Conservation (phyloP, 1,139 yeast species). For the Blastobotrys indianensis region DNA sequence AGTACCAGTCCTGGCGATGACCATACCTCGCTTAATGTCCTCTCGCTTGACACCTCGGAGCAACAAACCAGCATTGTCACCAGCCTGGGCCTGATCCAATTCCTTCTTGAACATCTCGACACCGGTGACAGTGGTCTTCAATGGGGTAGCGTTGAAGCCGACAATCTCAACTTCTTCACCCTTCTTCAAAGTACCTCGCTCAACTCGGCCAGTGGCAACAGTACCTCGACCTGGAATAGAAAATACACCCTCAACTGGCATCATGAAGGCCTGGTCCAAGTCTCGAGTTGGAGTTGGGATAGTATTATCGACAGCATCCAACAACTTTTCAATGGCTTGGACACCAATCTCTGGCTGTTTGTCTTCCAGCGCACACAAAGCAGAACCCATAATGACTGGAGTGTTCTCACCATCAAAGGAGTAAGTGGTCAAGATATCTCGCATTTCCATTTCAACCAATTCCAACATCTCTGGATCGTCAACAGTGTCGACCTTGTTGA, state of each 20-base stretch:
- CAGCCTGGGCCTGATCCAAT: slow-evolving; percentile 94
- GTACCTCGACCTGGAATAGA: slow-evolving; percentile 99
- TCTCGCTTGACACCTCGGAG: slow-evolving; percentile 99
- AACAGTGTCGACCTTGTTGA: slow-evolving; percentile 94
- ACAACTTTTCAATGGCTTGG: slow-evolving; percentile 72
- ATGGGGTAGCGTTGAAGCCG: slow-evolving; percentile 79
- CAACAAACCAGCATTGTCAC: slow-evolving; percentile 97
- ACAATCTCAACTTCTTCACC: slow-evolving; percentile 98
- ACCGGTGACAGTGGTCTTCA: slow-evolving; percentile 95
- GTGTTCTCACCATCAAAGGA: slow-evolving; percentile 98
- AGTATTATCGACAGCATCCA: slow-evolving; percentile 88
- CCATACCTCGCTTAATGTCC: slow-evolving; percentile 96
- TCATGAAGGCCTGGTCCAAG: slow-evolving; percentile 90
- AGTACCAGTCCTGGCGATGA: slow-evolving; percentile 86
- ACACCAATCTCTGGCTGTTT: slow-evolving; percentile 88
- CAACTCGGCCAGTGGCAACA: slow-evolving; percentile 97
- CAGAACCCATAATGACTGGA: slow-evolving; percentile 98
- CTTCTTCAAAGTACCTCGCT: slow-evolving; percentile 94
- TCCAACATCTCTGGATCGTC: slow-evolving; percentile 99
- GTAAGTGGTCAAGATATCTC: slow-evolving; percentile 83
- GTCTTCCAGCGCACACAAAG: slow-evolving; percentile 90
- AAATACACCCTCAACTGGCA: slow-evolving; percentile 97
- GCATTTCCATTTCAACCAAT: slow-evolving; percentile 99
- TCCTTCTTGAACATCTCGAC: slow-evolving; percentile 99
- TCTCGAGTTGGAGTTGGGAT: slow-evolving; percentile 97